Evolutionary conservation across 192 early-diverging fungal species (phyloP).

Genomic region (Mortierella hygrophila): DNA sequence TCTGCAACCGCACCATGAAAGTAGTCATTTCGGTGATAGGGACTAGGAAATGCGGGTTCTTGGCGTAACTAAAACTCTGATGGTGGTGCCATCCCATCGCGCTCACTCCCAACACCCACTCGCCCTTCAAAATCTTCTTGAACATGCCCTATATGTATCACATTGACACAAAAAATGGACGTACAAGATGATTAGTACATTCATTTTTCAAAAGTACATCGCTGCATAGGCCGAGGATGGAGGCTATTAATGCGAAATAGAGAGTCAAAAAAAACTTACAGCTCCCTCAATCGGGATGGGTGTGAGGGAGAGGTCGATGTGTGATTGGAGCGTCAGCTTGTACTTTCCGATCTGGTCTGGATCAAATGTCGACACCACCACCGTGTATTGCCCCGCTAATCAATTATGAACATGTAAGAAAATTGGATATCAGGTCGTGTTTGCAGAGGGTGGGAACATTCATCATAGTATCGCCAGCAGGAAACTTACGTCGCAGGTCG

Average conservation of each 20-base stretch:
- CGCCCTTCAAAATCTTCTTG: slow-evolving; percentile 62
- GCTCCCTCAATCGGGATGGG: slow-evolving; percentile 83
- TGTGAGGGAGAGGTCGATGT: slow-evolving; percentile 60
- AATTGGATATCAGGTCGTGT: neutral
- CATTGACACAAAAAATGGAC: neutral
- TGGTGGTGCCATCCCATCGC: slow-evolving; percentile 72
- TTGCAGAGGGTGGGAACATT: neutral
- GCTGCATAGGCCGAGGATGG: neutral
- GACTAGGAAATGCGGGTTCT: slow-evolving; percentile 80
- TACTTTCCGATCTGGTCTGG: slow-evolving; percentile 77
- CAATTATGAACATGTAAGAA: neutral
- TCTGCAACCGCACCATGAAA: slow-evolving; percentile 77
- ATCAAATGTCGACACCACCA: slow-evolving; percentile 85
- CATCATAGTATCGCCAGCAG: neutral
- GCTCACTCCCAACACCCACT: slow-evolving; percentile 70
- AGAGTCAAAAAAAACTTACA: slow-evolving; percentile 50
- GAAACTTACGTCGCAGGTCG: slow-evolving; percentile 64
- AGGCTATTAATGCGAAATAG: neutral
- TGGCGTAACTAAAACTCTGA: slow-evolving; percentile 60
- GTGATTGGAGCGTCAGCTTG: slow-evolving; percentile 73
- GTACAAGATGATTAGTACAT: neutral
- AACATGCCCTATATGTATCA: slow-evolving; percentile 69
- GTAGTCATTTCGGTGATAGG: slow-evolving; percentile 67
- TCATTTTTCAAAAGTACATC: no score
- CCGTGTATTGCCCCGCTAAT: slow-evolving; percentile 81